These are phyloP conservation scores for Chrysanthemum makinoi DNA, from an alignment of 129 eudicot species.

Conservation along the genomic window DNA sequence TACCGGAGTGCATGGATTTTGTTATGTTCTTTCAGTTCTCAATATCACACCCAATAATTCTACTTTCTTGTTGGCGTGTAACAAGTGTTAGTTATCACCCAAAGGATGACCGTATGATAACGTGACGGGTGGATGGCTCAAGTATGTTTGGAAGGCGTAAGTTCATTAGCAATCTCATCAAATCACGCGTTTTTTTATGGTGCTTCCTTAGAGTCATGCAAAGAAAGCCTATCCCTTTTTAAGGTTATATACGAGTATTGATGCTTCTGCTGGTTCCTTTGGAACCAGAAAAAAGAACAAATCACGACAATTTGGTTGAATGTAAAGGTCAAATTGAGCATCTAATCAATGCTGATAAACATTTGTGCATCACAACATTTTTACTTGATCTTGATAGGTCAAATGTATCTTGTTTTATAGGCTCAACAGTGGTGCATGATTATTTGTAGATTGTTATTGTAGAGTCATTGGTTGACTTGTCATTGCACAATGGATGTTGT, in stretches of 20 bases:
- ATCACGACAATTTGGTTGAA: not conserved
- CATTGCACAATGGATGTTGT: too few species aligned
- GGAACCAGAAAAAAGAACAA: too few species aligned
- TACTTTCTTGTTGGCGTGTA: constrained; percentile 48
- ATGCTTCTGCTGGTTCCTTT: too few species aligned
- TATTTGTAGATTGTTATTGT: too few species aligned
- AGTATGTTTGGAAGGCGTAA: constrained; percentile 79
- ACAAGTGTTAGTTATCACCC: constrained; percentile 98
- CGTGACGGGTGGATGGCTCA: constrained; percentile 93
- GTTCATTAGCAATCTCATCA: not conserved
- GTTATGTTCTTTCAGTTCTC: not conserved
- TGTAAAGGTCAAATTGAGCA: not conserved
- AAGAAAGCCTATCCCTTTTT: not conserved
- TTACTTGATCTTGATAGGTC: not conserved
- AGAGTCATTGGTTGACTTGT: too few species aligned
- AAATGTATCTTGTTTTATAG: not conserved
- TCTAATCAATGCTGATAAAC: not conserved
- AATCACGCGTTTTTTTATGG: not conserved
- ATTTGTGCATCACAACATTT: not conserved
- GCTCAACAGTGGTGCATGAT: too few species aligned
- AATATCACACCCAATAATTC: not conserved
- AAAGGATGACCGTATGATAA: constrained; percentile 78
- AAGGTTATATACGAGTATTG: not conserved
- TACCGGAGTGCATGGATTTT: constrained; percentile 8
- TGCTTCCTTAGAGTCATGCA: not conserved